Evolutionary conservation across 257 asterid genomes (phyloP), one percentile per base, ranked within the genome.

Genomic region (Nicotiana paniculata): DNA sequence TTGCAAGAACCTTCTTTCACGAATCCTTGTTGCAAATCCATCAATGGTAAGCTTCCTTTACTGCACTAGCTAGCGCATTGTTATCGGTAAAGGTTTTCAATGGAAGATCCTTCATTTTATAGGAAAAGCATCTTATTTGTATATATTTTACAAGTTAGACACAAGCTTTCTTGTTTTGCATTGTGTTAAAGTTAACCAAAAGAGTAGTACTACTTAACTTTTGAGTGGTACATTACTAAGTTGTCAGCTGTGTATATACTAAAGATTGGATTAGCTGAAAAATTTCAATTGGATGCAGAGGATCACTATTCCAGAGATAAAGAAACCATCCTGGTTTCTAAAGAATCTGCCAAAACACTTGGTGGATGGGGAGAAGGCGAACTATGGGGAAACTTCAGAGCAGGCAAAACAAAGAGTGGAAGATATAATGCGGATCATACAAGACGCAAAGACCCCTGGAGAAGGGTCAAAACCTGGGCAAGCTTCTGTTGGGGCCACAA

Each of bases 321-420:
- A 92, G 82, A 81, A 91, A 35, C 97, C 93, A 86, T 97, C 95
- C 2, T 95, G 99, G 98, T 95, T 95, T 63, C 88, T 93, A 61
- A 95, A 93, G 87, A 93, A 92, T 81, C 85, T 92, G 59, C 94
- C 98, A 0, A 93, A 94, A 88, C 97, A 92, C 74, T 54, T 92
- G 62, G 88, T 93, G 0, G 95, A 95, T 81, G 91, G 87, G 2
- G 97, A 93, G 84, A 97, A 95, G 84, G 62, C 86, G 4, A 81
- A 48, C 51, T 88, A 8, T 61, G 67, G 91, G 81, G 92, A 89
- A 65, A 88, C 85, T 72, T 85, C 88, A 0, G 85, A 92, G 26
- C 86, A 53, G 65, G 89, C 91, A 26, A 88, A 86, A 70, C 98
- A 93, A 76, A 84, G 90, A 21, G 97, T 88, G 81, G 97, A 92